These are phyloP conservation scores for Leucaena leucocephala DNA, from an alignment of 306 rosid genomes.

Conservation along the genomic window DNA sequence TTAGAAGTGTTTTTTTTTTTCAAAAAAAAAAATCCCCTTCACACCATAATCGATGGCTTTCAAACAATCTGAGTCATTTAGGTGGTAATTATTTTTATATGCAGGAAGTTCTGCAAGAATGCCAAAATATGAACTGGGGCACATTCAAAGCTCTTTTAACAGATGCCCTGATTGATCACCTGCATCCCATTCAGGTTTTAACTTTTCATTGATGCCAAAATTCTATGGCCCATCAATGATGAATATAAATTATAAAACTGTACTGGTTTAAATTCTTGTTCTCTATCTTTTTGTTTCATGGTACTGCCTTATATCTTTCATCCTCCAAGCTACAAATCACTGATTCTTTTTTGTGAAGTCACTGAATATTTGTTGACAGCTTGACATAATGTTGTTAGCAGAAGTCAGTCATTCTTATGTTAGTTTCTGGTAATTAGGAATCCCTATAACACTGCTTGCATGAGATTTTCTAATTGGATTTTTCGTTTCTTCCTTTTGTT, in stretches of 20 bases:
- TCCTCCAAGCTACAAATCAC: conserved; percentile 3
- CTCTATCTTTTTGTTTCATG: conserved; percentile 17
- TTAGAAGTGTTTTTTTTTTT: conserved; percentile 18
- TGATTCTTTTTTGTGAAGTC: neutral
- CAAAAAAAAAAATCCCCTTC: neutral
- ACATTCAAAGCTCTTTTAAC: conserved; percentile 71
- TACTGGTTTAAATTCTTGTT: conserved; percentile 23
- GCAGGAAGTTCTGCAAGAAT: conserved; percentile 83
- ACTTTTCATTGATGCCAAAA: conserved; percentile 22
- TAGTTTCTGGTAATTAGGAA: neutral
- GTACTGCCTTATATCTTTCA: neutral
- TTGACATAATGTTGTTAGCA: neutral
- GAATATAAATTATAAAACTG: neutral
- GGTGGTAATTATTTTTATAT: conserved; percentile 26
- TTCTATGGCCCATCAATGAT: conserved; percentile 26
- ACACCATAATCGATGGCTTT: conserved; percentile 19
- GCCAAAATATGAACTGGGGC: conserved; percentile 92
- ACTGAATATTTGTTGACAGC: neutral
- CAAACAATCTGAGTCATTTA: conserved; percentile 16
- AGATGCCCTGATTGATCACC: conserved; percentile 80
- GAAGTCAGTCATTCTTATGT: conserved; percentile 12
- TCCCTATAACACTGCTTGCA: conserved; percentile 4
- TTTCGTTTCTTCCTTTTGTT: neutral
- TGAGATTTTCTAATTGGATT: neutral
- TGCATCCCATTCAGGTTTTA: conserved; percentile 89